Base-by-base conservation (phyloP, 345 rosid genomes). In the Eucalyptus curtisii region DNA sequence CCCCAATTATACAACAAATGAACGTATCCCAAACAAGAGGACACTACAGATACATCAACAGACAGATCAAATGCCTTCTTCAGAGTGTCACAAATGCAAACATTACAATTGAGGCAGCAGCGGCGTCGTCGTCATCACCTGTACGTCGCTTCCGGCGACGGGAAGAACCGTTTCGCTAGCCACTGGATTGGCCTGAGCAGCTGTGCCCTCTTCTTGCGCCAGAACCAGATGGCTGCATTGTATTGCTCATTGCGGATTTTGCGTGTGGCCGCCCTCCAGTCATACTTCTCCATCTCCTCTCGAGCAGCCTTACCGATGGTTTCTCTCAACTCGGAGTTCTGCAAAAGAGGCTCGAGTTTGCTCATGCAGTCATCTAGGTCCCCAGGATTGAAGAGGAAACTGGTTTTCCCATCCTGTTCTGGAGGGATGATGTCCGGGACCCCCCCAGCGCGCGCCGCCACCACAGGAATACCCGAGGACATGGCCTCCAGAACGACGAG, bases 201-300 rank as follows among this genome's bases (percentile, higher is more conserved):
- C 93, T 95, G 93, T 13, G 94, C 94, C 91, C 96, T 95, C 90
- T 95, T 95, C 94, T 93, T 93, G 90, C 95, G 92, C 99, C 99
- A 98, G 94, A 97, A 98, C 99, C 99, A 96, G 71, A 98, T 98
- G 64, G 99, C 99, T 22, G 97, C 99, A 49, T 93, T 93, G 92
- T 98, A 98, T 53, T 98, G 97, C 90, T 98, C 99, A 11, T 97
- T 95, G 76, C 99, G 97, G 86, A 98, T 97, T 90, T 88, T 95
- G 42, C 92, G 93, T 2, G 99, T 98, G 64, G 99, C 99, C 11
- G 99, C 99, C 93, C 91, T 95, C 99, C 99, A 98, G 31, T 95
- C 98, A 84, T 98, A 97, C 93, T 98, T 92, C 93, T 97, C 98
- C 88, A 93, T 97, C 85, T 98, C 99, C 92, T 90, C 91, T 12